Percentiles rank a stretch among this genome's conserved stretches.
Evolutionary conservation across 2,329 filamentous ascomycete genomes (phyloP).

Genomic region (Trichoderma gracile): DNA sequence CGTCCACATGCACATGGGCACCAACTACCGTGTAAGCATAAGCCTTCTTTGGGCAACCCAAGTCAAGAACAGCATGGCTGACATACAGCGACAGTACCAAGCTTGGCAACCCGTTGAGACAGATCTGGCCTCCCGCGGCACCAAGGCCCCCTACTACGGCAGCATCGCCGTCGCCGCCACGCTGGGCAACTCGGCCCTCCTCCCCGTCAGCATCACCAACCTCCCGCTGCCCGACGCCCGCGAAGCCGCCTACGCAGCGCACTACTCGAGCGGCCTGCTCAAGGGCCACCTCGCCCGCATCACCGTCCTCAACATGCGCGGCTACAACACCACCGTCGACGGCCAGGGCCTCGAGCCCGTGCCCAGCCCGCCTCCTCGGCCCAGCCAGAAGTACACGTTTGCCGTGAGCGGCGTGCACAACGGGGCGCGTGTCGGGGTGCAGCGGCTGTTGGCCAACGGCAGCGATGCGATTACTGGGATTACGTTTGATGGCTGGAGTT

Average conservation of each 20-base stretch:
- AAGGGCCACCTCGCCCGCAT: slow-evolving; percentile 46
- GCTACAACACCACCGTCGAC: slow-evolving; percentile 59
- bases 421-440: slow-evolving; percentile 39
- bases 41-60: too few species aligned
- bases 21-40: slow-evolving; percentile 55
- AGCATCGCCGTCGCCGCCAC: slow-evolving; percentile 60
- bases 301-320: slow-evolving; percentile 58
- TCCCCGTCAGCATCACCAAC: slow-evolving; percentile 48
- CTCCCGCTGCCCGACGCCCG: slow-evolving; percentile 43
- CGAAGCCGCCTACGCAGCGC: slow-evolving; percentile 55
- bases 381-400: slow-evolving; percentile 40
- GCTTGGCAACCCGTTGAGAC: slow-evolving; percentile 61
- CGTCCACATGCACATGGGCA: slow-evolving; percentile 65
- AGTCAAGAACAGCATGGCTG: background rate
- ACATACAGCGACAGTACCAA: slow-evolving; percentile 44
- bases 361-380: slow-evolving; percentile 36
- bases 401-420: slow-evolving; percentile 42
- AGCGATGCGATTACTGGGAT: slow-evolving; percentile 64
- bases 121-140: slow-evolving; percentile 51
- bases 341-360: slow-evolving; percentile 36
- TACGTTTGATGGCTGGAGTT: slow-evolving; percentile 62
- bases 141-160: slow-evolving; percentile 65
- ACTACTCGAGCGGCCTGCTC: slow-evolving; percentile 45
- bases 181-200: slow-evolving; percentile 45
- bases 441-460: slow-evolving; percentile 60